A percentile compares a stretch with the other conserved stretches of the same genome.
Conservation (phyloP, 345 rosid genomes). For the Moricandia moricandioides region DNA sequence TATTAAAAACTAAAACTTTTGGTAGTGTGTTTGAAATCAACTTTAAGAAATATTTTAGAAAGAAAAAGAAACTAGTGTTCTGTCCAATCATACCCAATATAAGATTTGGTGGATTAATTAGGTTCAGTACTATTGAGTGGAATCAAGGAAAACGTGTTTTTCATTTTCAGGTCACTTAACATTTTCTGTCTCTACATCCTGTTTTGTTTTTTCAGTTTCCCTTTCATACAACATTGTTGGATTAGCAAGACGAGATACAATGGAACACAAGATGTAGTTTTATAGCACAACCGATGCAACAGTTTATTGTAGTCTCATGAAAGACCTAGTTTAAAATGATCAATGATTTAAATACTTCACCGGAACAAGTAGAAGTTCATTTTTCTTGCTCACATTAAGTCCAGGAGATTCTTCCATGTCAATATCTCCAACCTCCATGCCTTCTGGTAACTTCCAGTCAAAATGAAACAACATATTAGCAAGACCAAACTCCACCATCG, state of each 20-base stretch:
- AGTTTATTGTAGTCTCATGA: background rate
- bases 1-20: background rate
- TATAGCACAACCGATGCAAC: background rate
- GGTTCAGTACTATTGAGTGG: background rate
- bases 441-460: slow-evolving; percentile 44
- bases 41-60: background rate
- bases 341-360: slow-evolving; percentile 5
- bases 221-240: background rate
- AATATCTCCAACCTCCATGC: slow-evolving; percentile 28
- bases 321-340: background rate
- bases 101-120: background rate
- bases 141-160: background rate
- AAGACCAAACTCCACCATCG: slow-evolving; percentile 37
- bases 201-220: background rate
- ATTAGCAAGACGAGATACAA: background rate
- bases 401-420: slow-evolving; percentile 44
- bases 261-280: background rate
- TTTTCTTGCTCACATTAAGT: slow-evolving; percentile 30
- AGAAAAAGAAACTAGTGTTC: background rate
- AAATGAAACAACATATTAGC: slow-evolving; percentile 44
- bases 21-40: background rate
- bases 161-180: background rate
- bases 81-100: background rate
- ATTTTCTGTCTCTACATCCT: background rate
- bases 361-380: slow-evolving; percentile 37